Evolutionary conservation across 305 asterid genomes (phyloP), one percentile per base, ranked within the genome.

Genomic region (Nicotiana rustica): DNA sequence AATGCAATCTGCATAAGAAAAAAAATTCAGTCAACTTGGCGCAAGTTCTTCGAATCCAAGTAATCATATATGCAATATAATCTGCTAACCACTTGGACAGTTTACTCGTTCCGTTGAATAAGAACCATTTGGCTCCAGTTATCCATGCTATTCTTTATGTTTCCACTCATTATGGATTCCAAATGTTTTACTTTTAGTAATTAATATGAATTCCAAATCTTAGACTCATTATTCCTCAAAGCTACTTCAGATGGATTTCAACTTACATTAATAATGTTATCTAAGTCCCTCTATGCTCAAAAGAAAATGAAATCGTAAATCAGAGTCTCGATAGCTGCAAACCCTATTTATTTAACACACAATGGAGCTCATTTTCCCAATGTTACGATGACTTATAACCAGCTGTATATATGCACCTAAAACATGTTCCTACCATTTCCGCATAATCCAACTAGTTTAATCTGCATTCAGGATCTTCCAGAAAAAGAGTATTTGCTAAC

Each of bases 1-100:
- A 96, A 96, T 68, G 98, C 98, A 86, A 93, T 87, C 99, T 96
- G 98, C 88, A 88, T 56, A 78, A 21, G 84, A 73, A 80, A 80
- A 68, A 83, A 78, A 81, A 44, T 81, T 79, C 56, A 82, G 75
- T 44, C 56, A 79, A 67, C 60, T 76, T 71, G 59, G 68, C 68
- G 80, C 13, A 47, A 55, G 80, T 18, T 67, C 66, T 57, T 56
- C 2, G 52, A 41, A 67, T 6, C 78, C 69, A 44, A 68, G 49
- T 47, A 57, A 80, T 73, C 60, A 62, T 41, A 41, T 7, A 75
- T 7, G 47, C 64, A 52, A 33, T 52, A 75, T 52, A 49, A 52
- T 75, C 79, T 75, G 64, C 29, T 21, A 75, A 52, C 64, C 79
- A 75, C 62, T 71, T 25, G 17, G 65, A 75, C 65, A 75, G 65